Evolutionary conservation across 768 basidiomycete species (phyloP), one percentile per base, ranked within the genome.

Genomic region (Tephrocybe sp.): DNA sequence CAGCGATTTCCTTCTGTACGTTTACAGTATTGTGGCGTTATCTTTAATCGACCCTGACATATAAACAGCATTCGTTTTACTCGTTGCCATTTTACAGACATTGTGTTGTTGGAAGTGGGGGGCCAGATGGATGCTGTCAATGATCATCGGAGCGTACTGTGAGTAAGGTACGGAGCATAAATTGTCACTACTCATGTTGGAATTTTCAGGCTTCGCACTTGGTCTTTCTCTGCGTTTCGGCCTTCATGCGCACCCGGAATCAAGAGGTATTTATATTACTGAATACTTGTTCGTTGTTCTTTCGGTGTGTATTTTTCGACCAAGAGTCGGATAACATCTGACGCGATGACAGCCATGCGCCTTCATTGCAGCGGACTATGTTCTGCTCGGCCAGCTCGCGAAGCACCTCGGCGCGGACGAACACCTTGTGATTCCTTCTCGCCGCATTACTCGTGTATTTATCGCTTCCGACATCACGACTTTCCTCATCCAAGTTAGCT

Each of bases 331-430:
- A 9, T 44, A 42, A 22, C 41, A 12, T 31, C 20, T 41, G 32
- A 11, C 23, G 43, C 26, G 14, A 20, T 47, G 41, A 44, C 84
- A 84, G 82, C 86, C 87, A 4, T 89, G 88, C 60, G 86, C 84
- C 23, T 89, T 89, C 67, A 83, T 86, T 54, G 83, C 83, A 4
- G 76, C 82, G 11, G 76, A 83, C 59, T 89, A 89, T 58, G 68
- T 87, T 49, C 72, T 87, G n/a, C 74, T 89, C 0, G 84, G 85
- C 9, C 78, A 77, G 11, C 63, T 90, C 3, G 80, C 84, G 5
- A 69, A 64, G 19, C 71, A 77, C 53, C 65, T 88, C 5, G 58
- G 68, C 8, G 73, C 73, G 32, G 69, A 75, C 51, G 52, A 73
- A 42, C 73, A 80, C 57, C 68, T 87, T 19, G 59, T 80, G 20